Evolutionary conservation across 2,329 filamentous ascomycete genomes (phyloP), one percentile per base, ranked within the genome.

Genomic region (Sclerotinia glacialis): DNA sequence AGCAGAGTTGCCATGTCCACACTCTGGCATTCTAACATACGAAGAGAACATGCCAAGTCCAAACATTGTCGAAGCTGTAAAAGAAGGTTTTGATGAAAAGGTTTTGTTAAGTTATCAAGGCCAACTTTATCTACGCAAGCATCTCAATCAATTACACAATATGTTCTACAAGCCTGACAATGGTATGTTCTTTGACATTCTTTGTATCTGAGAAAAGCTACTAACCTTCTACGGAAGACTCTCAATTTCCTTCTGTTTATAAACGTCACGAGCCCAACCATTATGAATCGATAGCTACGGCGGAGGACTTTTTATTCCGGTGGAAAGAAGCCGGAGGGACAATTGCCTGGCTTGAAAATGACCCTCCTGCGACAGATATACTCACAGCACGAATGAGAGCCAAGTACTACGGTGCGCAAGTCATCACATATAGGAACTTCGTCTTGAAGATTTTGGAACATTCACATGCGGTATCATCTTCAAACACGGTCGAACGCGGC

Each of bases 371-470:
- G 0, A 77, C 75, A 0, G 88, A 97, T 59, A 93, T 98, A 68
- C 86, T 97, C 21, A 83, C 86, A 16, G 94, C 94, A 42, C 86
- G 95, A 28, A 82, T 98, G 69, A 88, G 94, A 52, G 95, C 91
- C 18, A 98, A 99, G 77, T 98, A 95, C 78, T 98, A 94, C 82
- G 95, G 95, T 26, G 93, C 92, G 0, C 86, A 90, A 70, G 93
- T 96, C 69, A 93, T 98, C 75, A 93, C 94, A 34, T 90, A 95
- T 76, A 86, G 95, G 31, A 92, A 91, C 0, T 92, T 94, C 68
- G 76, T 89, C 64, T 79, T 81, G 69, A 80, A 83, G 68, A 83
- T 89, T 55, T 77, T 89, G 5, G 75, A 78, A 70, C 77, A 70
- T 67, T 77, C 71, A 52, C 71, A 72, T 61, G 72, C 67, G 37